Evolutionary conservation across 169 alveolate species (phyloP).

Genomic region (Eimeria acervulina): DNA sequence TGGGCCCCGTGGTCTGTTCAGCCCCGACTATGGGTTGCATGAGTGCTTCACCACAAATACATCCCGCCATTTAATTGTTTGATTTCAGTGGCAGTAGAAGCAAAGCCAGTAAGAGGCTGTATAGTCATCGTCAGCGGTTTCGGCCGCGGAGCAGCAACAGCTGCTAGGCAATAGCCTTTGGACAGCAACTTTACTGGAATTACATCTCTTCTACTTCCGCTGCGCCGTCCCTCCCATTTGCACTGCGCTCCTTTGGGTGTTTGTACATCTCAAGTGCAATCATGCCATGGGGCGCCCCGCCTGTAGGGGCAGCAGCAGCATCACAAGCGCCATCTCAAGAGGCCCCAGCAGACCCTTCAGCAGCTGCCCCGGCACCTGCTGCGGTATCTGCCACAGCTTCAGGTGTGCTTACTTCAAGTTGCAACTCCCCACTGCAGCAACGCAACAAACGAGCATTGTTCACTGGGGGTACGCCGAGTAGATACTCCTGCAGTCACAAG

Average conservation of each 20-base stretch:
- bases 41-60: not conserved
- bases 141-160: conserved; percentile 35
- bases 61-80: not conserved
- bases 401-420: not conserved
- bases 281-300: conserved; percentile 30
- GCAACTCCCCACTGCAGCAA: not conserved
- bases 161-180: not conserved
- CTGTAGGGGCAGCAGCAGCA: conserved; percentile 52
- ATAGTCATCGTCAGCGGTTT: not conserved
- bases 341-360: conserved; percentile 24
- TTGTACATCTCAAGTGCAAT: not conserved
- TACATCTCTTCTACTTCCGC: not conserved
- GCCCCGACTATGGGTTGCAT: not conserved
- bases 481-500: not conserved
- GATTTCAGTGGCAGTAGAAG: conserved; percentile 12
- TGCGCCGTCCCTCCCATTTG: not conserved
- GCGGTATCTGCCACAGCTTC: not conserved
- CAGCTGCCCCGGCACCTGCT: not conserved
- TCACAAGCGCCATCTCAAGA: conserved; percentile 1
- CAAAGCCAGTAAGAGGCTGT: not conserved
- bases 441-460: not conserved
- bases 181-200: not conserved
- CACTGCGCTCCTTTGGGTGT: not conserved
- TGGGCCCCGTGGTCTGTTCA: conserved; percentile 27
- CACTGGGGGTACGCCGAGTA: not conserved